phyloP scores from a whole-genome alignment of 2,329 filamentous ascomycete species.

The Chalara sp. region DNA sequence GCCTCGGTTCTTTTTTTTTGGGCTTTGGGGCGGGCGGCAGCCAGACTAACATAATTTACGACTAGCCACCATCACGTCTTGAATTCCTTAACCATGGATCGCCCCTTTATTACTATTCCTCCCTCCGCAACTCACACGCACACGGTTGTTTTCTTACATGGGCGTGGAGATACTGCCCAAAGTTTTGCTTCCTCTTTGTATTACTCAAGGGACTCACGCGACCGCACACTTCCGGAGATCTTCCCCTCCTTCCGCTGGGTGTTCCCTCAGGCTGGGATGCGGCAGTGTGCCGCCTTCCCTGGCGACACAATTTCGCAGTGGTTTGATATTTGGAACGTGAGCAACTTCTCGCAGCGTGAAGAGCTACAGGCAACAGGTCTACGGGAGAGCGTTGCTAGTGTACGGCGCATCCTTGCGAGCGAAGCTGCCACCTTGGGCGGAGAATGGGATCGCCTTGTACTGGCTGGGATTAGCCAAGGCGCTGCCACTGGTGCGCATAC shows the following conservation, averaged over 20 bases:
- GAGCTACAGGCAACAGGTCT: conserved; percentile 9
- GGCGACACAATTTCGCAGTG: conserved; percentile 5
- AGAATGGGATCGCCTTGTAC: conserved; percentile 31
- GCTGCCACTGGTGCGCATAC: conserved; percentile 33
- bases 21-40: no score
- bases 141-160: conserved; percentile 10
- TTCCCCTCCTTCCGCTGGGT: conserved; percentile 10
- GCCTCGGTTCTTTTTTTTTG: neutral
- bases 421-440: conserved; percentile 1
- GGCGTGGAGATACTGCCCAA: conserved; percentile 7
- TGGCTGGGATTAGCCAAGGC: conserved; percentile 40
- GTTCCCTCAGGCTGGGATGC: conserved; percentile 7
- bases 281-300: neutral
- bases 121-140: conserved; percentile 7
- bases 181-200: conserved; percentile 4
- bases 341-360: conserved; percentile 1
- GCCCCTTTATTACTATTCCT: conserved; percentile 1
- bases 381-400: conserved; percentile 6
- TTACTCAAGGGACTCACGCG: conserved; percentile 1
- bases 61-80: neutral
- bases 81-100: conserved; percentile 3
- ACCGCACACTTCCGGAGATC: conserved; percentile 29
- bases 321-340: conserved; percentile 11
- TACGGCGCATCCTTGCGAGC: neutral
- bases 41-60: no score